Base-by-base conservation (phyloP, 2,329 filamentous ascomycete species). In the Grosmannia huntii region DNA sequence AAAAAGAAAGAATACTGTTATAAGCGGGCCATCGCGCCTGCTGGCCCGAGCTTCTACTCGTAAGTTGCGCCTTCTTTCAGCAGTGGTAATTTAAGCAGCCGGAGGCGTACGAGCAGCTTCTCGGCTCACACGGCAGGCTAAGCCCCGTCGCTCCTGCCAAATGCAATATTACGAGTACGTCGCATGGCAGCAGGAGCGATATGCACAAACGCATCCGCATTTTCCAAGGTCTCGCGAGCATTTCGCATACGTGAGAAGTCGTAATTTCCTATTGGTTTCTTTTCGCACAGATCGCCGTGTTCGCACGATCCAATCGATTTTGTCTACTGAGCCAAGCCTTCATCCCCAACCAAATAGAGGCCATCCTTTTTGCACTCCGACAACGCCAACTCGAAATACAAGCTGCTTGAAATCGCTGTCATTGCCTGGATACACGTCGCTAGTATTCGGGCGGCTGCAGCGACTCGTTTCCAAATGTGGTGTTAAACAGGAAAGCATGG, bases 401-500 rank as follows among this genome's bases (percentile, higher is more conserved):
- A 36, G 36, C 21, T 44, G 23, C 5, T 11, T 16, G 12, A 14
- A 28, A 50, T 28, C 25, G 48, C 48, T 50, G 25, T 12, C 28
- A 19, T 19, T 50, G 28, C 28, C 46, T 19, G 12, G 14, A 11
- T 53, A 23, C 27, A 33, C 50, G 50, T 36, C 14, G 19, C 55
- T 49, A 38, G 46, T 56, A 63, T 36, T 58, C 56, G 10, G 60
- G 57, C 28, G 54, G 57, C 23, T 60, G 61, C 61, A 63, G 55
- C 41, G 56, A 25, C 27, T 64, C 62, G 51, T 59, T 59, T 41
- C 60, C 60, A 57, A 62, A 64, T 12, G 59, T 58, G 38, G 50
- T 58, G 57, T 49, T 60, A 25, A 72, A 69, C 27, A 72, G 65
- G 58, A 65, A 63, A 31, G 61, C 61, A 9, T 64, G 62, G 36